Evolutionary conservation across 495 filamentous ascomycete genomes (phyloP), one percentile per base, ranked within the genome.

Genomic region (Hypoxylon perforatum): DNA sequence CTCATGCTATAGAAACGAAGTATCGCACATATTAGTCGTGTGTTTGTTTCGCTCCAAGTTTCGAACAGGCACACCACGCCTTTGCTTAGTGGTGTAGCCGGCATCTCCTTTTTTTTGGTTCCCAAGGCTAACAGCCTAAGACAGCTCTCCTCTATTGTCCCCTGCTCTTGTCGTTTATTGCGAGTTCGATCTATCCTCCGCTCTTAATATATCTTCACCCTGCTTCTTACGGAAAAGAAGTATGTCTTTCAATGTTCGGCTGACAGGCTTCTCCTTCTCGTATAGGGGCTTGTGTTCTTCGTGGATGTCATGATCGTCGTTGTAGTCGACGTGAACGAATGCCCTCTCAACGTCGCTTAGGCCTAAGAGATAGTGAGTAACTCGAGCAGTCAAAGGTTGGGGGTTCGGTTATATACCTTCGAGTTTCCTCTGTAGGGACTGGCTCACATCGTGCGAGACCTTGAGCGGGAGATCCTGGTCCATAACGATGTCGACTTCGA

Each of bases 401-500:
- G 41, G n/a, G 14, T 28, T 14, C 7, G 28, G 15, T 25, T 30
- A 44, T 28, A 4, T 53, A 71, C 75, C 82, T 75, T 86, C 84
- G 28, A 86, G 77, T 61, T 87, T 87, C 10, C 82, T 70, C 64
- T 86, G 85, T 17, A 86, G 70, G 4, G 73, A 73, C 55, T 86
- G 82, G 28, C 77, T 81, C 30, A 86, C 80, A 62, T 86, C 84
- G 64, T 87, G 84, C 17, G 82, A 81, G 17, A 83, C 70, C 46
- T 77, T 84, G 5, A 86, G 71, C 2, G 78, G 80, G 18, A 77
- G 69, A 11, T 78, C 75, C 53, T 80, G 80, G 59, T 83, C 79
- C 84, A 86, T 86, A 42, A 87, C 80, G 54, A 86, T 80, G 66
- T 86, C 84, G 21, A 87, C 80, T 64, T 87, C 84, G 33, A 86